Percentiles rank a stretch among this genome's conserved stretches.
These are phyloP conservation scores for Gossypium stocksii DNA, from an alignment of 345 rosid genomes.

Conservation along the genomic window DNA sequence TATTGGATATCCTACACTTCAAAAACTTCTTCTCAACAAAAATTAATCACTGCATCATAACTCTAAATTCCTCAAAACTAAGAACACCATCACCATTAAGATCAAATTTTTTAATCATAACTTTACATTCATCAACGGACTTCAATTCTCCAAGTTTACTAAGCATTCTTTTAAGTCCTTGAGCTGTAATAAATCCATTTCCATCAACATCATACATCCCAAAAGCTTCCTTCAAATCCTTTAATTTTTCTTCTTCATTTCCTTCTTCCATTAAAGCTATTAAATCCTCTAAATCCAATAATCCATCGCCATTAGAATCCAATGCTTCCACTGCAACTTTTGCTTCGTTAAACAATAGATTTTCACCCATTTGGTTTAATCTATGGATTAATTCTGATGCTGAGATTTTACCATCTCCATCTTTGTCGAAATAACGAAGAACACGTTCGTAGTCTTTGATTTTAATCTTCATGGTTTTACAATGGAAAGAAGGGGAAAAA, in stretches of 20 bases:
- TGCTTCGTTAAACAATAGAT: constrained; percentile 28
- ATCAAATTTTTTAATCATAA: constrained; percentile 42
- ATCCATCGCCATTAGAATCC: constrained; percentile 48
- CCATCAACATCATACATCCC: constrained; percentile 39
- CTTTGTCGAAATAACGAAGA: constrained; percentile 31
- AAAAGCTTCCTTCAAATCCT: constrained; percentile 40
- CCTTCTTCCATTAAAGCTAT: constrained; percentile 39
- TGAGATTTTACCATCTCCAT: constrained; percentile 48
- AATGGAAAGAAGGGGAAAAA: neutral
- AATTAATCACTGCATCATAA: constrained; percentile 37
- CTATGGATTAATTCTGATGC: constrained; percentile 34
- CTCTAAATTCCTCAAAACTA: constrained; percentile 45
- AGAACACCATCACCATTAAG: constrained; percentile 44
- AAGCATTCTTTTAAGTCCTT: constrained; percentile 36
- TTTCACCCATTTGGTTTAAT: constrained; percentile 25
- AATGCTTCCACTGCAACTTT: constrained; percentile 23
- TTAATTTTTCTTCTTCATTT: constrained; percentile 43
- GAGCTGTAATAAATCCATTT: constrained; percentile 38
- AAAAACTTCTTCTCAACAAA: too few species aligned
- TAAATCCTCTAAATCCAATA: constrained; percentile 42
- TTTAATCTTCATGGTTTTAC: neutral
- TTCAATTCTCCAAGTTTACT: constrained; percentile 38
- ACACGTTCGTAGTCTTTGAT: constrained; percentile 19
- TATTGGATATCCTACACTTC: rapidly evolving
- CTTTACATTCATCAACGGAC: constrained; percentile 36